Percentiles rank a stretch among this genome's conserved stretches.
phyloP scores from a whole-genome alignment of 169 alveolate species.

The Toxoplasma gondii region DNA sequence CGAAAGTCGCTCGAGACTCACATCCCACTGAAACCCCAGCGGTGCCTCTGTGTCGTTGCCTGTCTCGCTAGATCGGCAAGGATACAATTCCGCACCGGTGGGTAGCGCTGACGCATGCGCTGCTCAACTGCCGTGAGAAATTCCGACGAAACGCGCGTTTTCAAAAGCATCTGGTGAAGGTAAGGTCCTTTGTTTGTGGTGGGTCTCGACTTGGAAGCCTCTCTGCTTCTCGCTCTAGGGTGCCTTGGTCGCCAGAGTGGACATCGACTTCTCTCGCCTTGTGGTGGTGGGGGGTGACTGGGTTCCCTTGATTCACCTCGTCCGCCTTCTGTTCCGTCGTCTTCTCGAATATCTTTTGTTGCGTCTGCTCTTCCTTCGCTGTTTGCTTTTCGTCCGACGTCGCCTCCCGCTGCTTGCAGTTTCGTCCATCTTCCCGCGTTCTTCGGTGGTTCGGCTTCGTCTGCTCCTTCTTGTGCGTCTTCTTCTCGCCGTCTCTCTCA shows the following conservation, averaged over 20 bases:
- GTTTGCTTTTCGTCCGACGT: no score
- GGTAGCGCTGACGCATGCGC: constrained; percentile 27
- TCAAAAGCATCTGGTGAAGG: constrained; percentile 27
- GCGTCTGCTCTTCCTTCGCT: no score
- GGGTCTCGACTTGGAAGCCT: background rate
- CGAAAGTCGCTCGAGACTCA: no score
- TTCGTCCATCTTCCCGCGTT: background rate
- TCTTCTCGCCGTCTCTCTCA: background rate
- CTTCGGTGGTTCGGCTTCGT: background rate
- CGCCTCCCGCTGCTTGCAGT: background rate
- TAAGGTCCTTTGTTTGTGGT: background rate
- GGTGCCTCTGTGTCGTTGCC: background rate
- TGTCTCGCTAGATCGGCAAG: background rate
- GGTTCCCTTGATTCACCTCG: background rate
- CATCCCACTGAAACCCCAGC: no score
- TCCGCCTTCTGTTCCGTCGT: background rate
- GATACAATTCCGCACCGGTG: constrained; percentile 23
- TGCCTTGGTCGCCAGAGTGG: background rate
- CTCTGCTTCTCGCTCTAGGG: background rate
- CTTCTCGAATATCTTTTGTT: no score
- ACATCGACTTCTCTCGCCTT: background rate
- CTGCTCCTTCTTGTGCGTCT: background rate
- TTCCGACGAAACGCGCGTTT: background rate
- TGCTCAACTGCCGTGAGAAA: constrained; percentile 13
- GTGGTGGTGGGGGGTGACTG: background rate